Evolutionary conservation across 1,284 basidiomycete genomes (phyloP).

Genomic region (Trametes hirsuta): DNA sequence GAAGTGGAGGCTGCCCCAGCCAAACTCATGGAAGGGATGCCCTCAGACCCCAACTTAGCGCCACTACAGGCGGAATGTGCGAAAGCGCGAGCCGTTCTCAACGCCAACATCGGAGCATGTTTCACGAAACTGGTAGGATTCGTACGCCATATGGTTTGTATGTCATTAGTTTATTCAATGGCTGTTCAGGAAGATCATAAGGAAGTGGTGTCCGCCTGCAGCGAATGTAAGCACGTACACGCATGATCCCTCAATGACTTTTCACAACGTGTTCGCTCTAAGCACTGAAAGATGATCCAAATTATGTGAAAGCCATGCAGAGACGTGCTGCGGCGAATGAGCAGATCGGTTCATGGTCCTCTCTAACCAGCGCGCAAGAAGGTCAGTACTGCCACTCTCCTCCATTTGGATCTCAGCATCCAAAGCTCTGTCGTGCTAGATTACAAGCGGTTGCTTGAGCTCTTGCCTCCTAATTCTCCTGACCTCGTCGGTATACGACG

Average conservation of each 20-base stretch:
- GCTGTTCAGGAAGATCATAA: constrained; percentile 67
- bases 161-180: neutral
- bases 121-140: constrained; percentile 69
- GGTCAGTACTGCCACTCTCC: constrained; percentile 48
- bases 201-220: constrained; percentile 76
- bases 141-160: neutral
- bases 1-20: neutral
- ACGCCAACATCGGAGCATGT: constrained; percentile 84
- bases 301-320: constrained; percentile 88
- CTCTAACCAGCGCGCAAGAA: constrained; percentile 81
- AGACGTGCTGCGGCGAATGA: constrained; percentile 88
- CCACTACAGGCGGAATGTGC: constrained; percentile 48
- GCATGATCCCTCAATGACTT: constrained; percentile 3
- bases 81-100: constrained; percentile 66
- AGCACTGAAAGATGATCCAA: constrained; percentile 83
- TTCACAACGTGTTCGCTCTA: constrained; percentile 36
- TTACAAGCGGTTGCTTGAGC: constrained; percentile 68
- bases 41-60: constrained; percentile 3
- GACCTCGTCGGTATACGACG: constrained; percentile 53
- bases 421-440: constrained; percentile 51
- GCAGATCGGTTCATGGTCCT: constrained; percentile 79
- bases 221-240: constrained; percentile 53
- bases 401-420: neutral
- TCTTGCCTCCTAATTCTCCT: constrained; percentile 62
- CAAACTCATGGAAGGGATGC: neutral